Base-by-base conservation (phyloP, 1,139 yeast species). In the Protomyces inouyei region DNA sequence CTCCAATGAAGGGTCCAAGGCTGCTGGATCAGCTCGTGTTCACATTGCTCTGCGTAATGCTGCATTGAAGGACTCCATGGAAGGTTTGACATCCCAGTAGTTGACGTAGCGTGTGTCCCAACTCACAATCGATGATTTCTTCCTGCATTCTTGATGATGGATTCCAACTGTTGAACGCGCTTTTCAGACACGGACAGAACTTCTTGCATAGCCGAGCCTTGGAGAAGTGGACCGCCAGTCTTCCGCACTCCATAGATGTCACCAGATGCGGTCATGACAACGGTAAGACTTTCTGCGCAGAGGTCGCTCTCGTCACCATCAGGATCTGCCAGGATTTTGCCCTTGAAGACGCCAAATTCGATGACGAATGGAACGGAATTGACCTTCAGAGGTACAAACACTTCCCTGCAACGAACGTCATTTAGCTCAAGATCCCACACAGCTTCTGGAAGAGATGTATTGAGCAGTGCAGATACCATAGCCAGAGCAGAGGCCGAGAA, bases 361-460 rank as follows among this genome's bases (percentile, higher is more conserved):
- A 61, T 28, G 40, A 67, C 60, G 46, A 48, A 54, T 16, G 59
- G 35, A 3, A 55, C 28, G 9, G 51, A 40, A n/a, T 51, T 23
- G 3, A 66, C 28, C 28, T 53, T 46, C 16, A 66, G 48, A 4
- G 61, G 65, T 18, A 36, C 21, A 14, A 56, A 60, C 38, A 46
- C 65, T 12, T 46, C 55, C 25, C 52, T 16, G 23, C 65, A 61
- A 12, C 59, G 55, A 14, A 66, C 67, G 3, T 53, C 52, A 37
- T 18, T 51, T 10, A 40, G 36, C 23, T 66, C 67, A 23, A 54
- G 64, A 57, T 66, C 64, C 68, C 68, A 66, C 3, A 48, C 40
- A 16, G 68, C 68, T n/a, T 57, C 38, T 10, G 68, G 68, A 3
- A 66, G 46, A 10, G 54, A 56, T n/a, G 67, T 61, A 16, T 57